Conservation (phyloP, 2,329 filamentous ascomycete genomes). For the Plectosphaerella sp. region DNA sequence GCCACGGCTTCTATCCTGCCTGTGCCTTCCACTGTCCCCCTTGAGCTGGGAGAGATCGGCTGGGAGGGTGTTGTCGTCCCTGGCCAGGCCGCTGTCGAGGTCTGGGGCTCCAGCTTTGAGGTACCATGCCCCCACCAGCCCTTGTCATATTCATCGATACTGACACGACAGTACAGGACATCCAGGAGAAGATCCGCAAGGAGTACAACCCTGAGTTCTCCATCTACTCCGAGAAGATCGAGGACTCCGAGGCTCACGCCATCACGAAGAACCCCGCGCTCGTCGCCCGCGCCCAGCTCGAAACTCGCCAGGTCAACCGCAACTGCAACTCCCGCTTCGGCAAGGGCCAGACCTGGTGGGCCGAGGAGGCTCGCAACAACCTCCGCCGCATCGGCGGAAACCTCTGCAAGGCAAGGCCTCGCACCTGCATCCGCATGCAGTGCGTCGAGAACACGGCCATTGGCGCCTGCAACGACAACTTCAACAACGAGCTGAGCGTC, state of each 20-base stretch:
- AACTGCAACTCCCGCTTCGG: neutral
- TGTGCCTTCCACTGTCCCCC: neutral
- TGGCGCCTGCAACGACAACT: neutral
- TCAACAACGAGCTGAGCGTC: neutral
- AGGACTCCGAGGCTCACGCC: neutral
- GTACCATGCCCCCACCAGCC: neutral
- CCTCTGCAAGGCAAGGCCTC: neutral
- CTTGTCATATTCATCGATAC: neutral
- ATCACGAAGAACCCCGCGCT: neutral
- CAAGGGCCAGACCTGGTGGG: neutral
- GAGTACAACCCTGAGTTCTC: neutral
- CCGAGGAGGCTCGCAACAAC: neutral
- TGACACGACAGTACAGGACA: neutral
- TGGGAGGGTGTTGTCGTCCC: neutral
- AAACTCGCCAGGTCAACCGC: neutral
- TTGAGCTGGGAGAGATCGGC: neutral
- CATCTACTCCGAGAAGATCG: neutral
- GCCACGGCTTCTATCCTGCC: neutral
- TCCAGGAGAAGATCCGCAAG: neutral
- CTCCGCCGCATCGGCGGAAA: neutral
- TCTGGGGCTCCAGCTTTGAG: neutral
- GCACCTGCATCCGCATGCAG: neutral
- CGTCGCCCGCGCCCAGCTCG: neutral
- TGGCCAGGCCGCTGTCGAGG: neutral
- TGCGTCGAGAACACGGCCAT: neutral